phyloP scores from a whole-genome alignment of 345 rosid species.

The Pistacia atlantica region DNA sequence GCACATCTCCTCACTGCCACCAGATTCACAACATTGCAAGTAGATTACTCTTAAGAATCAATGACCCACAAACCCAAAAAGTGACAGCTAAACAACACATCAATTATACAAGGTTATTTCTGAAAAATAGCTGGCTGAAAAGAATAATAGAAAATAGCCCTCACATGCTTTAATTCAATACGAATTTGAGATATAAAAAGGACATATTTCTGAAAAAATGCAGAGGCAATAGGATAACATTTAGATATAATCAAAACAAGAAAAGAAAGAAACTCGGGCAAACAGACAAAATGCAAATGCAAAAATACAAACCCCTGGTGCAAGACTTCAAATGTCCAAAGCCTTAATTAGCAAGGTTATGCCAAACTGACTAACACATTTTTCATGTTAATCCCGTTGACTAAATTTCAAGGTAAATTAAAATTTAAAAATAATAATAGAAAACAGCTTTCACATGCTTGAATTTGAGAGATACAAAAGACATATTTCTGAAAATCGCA shows the following conservation, averaged over 20 bases:
- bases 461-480: too few species aligned
- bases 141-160: too few species aligned
- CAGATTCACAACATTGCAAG: conserved; percentile 4
- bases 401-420: neutral
- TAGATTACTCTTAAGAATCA: neutral
- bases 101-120: too few species aligned
- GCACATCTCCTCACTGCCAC: neutral
- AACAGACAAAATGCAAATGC: neutral
- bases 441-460: neutral
- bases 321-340: neutral
- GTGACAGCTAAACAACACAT: neutral
- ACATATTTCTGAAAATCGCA: too few species aligned
- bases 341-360: neutral
- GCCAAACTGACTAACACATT: neutral
- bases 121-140: too few species aligned
- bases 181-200: too few species aligned
- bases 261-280: neutral
- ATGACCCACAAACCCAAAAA: neutral
- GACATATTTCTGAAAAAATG: too few species aligned
- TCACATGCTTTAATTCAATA: too few species aligned
- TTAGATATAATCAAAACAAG: neutral
- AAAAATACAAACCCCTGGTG: neutral
- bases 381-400: neutral
- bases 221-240: too few species aligned
- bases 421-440: neutral